These are phyloP conservation scores for Mucor sp. DNA, from an alignment of 371 early-diverging fungal species.

Conservation along the genomic window DNA sequence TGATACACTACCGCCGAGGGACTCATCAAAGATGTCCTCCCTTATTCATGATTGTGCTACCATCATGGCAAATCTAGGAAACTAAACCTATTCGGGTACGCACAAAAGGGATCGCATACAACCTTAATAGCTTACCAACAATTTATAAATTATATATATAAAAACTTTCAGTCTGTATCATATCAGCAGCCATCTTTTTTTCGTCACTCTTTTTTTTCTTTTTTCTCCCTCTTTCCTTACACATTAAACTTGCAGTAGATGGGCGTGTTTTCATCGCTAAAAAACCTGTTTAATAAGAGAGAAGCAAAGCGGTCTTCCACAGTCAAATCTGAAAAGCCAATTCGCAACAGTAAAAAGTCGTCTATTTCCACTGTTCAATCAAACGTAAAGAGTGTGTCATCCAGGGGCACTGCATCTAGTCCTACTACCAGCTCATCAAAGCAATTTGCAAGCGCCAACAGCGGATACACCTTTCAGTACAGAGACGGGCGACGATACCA, in stretches of 20 bases:
- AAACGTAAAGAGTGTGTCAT: background rate
- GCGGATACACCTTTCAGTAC: constrained; percentile 26
- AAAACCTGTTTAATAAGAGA: background rate
- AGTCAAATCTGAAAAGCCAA: background rate
- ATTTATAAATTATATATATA: background rate
- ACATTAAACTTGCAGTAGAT: background rate
- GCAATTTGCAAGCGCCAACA: background rate
- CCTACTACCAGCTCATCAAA: background rate
- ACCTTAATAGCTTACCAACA: background rate
- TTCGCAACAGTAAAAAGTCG: background rate
- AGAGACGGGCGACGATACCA: constrained; percentile 52
- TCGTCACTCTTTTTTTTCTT: background rate
- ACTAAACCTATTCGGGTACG: background rate
- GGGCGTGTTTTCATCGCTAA: constrained; percentile 2
- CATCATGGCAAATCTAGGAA: background rate
- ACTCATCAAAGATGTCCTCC: background rate
- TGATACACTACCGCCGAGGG: too few relatives aligned
- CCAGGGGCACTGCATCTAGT: background rate
- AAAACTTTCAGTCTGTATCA: too few relatives aligned
- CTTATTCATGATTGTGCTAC: background rate
- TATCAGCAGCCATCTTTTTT: background rate
- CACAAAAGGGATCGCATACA: background rate
- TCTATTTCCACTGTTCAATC: background rate
- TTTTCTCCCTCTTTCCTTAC: background rate
- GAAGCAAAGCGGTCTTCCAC: background rate